A percentile compares a stretch with the other conserved stretches of the same genome.
Evolutionary conservation across 139 green algal species (phyloP).

Genomic region (Limnomonas spitsbergensis): DNA sequence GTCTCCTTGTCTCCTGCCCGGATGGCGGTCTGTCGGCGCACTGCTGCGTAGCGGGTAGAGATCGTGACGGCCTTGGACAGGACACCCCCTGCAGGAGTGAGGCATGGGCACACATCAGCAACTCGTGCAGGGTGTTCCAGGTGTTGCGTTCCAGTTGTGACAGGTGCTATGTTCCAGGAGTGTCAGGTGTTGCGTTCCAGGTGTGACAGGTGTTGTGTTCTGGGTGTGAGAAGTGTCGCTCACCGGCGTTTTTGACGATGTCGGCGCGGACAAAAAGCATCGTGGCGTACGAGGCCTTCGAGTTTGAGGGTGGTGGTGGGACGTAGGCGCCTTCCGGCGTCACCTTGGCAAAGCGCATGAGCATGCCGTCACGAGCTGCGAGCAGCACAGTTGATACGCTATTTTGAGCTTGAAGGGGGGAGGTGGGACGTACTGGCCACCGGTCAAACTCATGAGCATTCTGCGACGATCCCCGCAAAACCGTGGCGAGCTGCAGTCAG

Average conservation of each 20-base stretch:
- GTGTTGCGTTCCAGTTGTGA: no score
- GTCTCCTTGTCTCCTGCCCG: slow-evolving; percentile 58
- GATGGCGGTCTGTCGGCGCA: slow-evolving; percentile 78
- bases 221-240: no score
- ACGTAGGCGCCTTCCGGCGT: slow-evolving; percentile 76
- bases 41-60: slow-evolving; percentile 75
- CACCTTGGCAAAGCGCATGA: slow-evolving; percentile 83
- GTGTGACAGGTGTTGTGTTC: no score
- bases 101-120: slow-evolving; percentile 88
- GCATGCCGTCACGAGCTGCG: slow-evolving; percentile 76
- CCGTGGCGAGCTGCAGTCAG: no score
- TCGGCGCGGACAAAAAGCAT: slow-evolving; percentile 90
- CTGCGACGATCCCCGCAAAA: no score
- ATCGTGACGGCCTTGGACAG: slow-evolving; percentile 83
- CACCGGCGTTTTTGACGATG: slow-evolving; percentile 41
- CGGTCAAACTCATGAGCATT: no score
- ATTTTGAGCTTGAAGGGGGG: no score
- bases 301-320: slow-evolving; percentile 75
- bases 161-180: no score
- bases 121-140: no score
- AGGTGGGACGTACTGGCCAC: no score
- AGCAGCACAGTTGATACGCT: no score
- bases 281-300: slow-evolving; percentile 83
- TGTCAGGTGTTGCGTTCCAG: no score
- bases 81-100: slow-evolving; percentile 65